phyloP scores from a whole-genome alignment of 2,329 filamentous ascomycete genomes.

The Cladosporium sphaerospermum region DNA sequence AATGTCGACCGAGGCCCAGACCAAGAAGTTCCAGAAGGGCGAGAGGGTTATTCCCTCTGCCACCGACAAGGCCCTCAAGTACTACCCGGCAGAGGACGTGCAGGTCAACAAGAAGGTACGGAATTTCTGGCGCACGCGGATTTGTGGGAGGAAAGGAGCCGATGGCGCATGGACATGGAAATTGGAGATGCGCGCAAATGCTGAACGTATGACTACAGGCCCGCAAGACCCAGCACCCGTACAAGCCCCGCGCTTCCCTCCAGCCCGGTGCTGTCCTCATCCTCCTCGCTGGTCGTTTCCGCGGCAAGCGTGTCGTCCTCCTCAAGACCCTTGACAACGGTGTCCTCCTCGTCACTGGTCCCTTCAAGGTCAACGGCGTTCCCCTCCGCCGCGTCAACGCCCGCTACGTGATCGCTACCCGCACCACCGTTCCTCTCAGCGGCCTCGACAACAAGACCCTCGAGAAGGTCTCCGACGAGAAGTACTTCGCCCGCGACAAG shows the following conservation, averaged over 20 bases:
- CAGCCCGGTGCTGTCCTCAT: conserved; percentile 95
- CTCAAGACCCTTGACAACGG: conserved; percentile 96
- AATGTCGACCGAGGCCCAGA: conserved; percentile 41
- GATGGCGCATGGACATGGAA: neutral
- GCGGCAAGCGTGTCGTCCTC: conserved; percentile 98
- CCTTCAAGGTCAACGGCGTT: conserved; percentile 99
- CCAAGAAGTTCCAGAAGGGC: conserved; percentile 97
- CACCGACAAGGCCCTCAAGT: conserved; percentile 94
- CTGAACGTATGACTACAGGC: conserved; percentile 50
- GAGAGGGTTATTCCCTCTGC: conserved; percentile 82
- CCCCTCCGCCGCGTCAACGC: conserved; percentile 90
- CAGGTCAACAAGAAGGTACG: conserved; percentile 88
- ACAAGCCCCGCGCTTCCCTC: conserved; percentile 81
- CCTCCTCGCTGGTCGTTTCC: conserved; percentile 98
- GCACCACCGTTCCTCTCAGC: conserved; percentile 74
- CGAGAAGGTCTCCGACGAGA: conserved; percentile 72
- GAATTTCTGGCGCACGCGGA: conserved; percentile 1
- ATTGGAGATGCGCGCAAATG: neutral
- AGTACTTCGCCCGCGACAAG: conserved; percentile 98
- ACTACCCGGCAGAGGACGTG: conserved; percentile 96
- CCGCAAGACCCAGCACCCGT: conserved; percentile 87
- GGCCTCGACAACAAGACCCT: conserved; percentile 67
- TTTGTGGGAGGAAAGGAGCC: neutral
- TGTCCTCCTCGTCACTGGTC: conserved; percentile 96
- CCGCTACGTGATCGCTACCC: conserved; percentile 89